phyloP scores from a whole-genome alignment of 2,329 filamentous ascomycete species.

The Cladosporium sp. region DNA sequence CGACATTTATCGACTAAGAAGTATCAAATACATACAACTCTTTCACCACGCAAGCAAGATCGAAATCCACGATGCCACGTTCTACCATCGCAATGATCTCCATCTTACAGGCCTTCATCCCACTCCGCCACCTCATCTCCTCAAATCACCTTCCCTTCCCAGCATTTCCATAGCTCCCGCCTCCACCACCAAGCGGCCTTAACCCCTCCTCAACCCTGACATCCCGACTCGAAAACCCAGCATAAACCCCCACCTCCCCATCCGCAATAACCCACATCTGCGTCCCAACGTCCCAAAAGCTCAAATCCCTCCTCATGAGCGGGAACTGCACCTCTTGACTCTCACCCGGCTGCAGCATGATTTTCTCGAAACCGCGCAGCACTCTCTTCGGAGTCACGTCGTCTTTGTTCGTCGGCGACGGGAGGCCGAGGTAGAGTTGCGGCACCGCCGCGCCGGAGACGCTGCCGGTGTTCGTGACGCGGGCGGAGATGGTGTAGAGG shows the following conservation, averaged over 20 bases:
- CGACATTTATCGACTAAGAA: too few relatives aligned
- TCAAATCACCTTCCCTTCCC: background rate
- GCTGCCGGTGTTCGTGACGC: slow-evolving; percentile 50
- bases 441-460: slow-evolving; percentile 47
- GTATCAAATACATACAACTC: too few relatives aligned
- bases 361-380: slow-evolving; percentile 40
- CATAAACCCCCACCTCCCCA: slow-evolving; percentile 19
- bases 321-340: slow-evolving; percentile 32
- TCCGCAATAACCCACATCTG: slow-evolving; percentile 36
- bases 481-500: slow-evolving; percentile 44
- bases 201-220: slow-evolving; percentile 16
- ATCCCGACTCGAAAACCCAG: slow-evolving; percentile 28
- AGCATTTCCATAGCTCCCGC: too few relatives aligned
- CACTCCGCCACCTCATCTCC: background rate
- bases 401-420: slow-evolving; percentile 35
- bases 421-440: slow-evolving; percentile 53
- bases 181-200: slow-evolving; percentile 8
- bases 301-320: slow-evolving; percentile 38
- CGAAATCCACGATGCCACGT: too few relatives aligned
- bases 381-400: slow-evolving; percentile 34
- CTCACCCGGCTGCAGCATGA: slow-evolving; percentile 27
- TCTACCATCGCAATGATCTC: too few relatives aligned
- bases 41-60: too few relatives aligned
- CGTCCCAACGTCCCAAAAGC: slow-evolving; percentile 38
- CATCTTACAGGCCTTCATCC: too few relatives aligned